These are phyloP conservation scores for Melampsora americana DNA, from an alignment of 1,284 basidiomycete species.

Conservation along the genomic window DNA sequence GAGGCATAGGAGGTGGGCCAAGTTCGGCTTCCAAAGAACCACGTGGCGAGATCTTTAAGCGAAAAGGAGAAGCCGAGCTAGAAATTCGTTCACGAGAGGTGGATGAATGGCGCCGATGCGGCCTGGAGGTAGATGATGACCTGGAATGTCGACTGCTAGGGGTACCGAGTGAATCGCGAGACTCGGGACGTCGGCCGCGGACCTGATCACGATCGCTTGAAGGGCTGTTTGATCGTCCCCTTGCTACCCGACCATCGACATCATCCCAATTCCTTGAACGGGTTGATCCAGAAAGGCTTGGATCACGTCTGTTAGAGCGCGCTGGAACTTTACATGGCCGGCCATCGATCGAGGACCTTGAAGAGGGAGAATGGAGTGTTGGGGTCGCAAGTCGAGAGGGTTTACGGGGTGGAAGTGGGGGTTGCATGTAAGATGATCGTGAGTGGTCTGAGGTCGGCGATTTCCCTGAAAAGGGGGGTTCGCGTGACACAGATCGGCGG, in stretches of 20 bases:
- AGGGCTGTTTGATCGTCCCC: constrained; percentile 1
- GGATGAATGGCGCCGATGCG: constrained; percentile 19
- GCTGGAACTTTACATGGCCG: constrained; percentile 17
- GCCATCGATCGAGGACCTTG: constrained; percentile 26
- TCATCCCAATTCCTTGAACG: constrained; percentile 13
- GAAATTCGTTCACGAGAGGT: constrained; percentile 34
- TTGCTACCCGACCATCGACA: neutral
- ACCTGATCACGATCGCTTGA: constrained; percentile 15
- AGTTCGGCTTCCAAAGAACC: constrained; percentile 23
- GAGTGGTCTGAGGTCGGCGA: constrained; percentile 27
- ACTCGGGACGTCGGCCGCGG: constrained; percentile 12
- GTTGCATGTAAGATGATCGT: constrained; percentile 25
- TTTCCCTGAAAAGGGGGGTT: neutral
- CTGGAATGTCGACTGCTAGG: constrained; percentile 16
- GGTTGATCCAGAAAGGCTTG: constrained; percentile 21
- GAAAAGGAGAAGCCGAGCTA: constrained; percentile 15
- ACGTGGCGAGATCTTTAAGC: constrained; percentile 3
- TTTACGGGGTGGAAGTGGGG: constrained; percentile 21
- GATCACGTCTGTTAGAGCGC: constrained; percentile 27
- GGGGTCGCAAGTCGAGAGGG: constrained; percentile 4
- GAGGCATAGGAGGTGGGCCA: constrained; percentile 18
- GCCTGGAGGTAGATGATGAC: constrained; percentile 36
- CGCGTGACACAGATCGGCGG: constrained; percentile 14
- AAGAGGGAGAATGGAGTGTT: constrained; percentile 6
- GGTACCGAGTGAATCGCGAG: constrained; percentile 10